Percentiles rank a stretch among this genome's conserved stretches.
Conservation (phyloP, 345 rosid species). For the Angophora floribunda region DNA sequence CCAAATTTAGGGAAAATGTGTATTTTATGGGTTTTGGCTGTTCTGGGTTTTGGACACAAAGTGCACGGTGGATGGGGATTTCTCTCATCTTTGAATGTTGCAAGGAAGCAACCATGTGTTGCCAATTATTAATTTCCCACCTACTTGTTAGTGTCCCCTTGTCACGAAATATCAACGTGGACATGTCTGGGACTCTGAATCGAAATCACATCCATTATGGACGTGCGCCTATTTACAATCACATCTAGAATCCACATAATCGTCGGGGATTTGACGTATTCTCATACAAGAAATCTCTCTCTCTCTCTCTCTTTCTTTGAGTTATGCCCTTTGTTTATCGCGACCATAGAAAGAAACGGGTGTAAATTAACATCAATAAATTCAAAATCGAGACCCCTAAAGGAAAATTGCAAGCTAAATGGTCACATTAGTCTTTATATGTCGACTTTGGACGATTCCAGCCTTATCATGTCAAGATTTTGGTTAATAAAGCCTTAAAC, state of each 20-base stretch:
- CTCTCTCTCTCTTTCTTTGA: fast-evolving
- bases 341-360: background rate
- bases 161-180: background rate
- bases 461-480: background rate
- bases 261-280: background rate
- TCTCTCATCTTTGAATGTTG: background rate
- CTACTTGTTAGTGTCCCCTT: background rate
- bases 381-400: background rate
- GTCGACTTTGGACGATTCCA: background rate
- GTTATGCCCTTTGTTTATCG: background rate
- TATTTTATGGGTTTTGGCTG: background rate
- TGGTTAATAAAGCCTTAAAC: background rate
- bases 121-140: background rate
- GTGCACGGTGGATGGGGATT: background rate
- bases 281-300: background rate
- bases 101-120: background rate
- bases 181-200: background rate
- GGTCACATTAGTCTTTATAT: background rate
- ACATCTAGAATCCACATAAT: background rate
- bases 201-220: background rate
- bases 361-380: background rate
- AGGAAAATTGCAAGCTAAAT: background rate
- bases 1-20: background rate
- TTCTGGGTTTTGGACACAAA: background rate
- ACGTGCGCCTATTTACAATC: background rate